Evolutionary conservation across 2,329 filamentous ascomycete species (phyloP).

Genomic region (Colletotrichum viniferum): DNA sequence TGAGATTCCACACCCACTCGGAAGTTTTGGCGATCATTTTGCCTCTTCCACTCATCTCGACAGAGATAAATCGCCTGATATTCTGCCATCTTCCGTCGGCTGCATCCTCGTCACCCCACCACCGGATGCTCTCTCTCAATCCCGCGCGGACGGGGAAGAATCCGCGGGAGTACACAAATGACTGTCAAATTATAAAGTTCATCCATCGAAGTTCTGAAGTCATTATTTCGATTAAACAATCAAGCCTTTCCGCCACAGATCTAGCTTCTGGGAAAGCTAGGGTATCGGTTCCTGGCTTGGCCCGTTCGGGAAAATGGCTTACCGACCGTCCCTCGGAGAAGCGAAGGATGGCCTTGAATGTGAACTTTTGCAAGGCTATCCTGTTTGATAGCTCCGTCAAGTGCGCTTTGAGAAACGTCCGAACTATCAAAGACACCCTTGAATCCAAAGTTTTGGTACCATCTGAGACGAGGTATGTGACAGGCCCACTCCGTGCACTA

Average conservation of each 20-base stretch:
- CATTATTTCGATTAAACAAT: neutral
- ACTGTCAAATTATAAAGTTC: neutral
- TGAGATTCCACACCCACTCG: neutral
- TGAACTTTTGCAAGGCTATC: neutral
- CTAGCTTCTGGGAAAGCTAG: neutral
- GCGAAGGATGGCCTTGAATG: neutral
- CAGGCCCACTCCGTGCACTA: conserved; percentile 1
- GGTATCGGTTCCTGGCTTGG: neutral
- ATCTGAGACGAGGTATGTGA: conserved; percentile 3
- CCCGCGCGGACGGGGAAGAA: neutral
- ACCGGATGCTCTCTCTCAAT: neutral
- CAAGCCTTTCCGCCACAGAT: neutral
- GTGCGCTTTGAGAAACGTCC: neutral
- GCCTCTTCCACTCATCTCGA: neutral
- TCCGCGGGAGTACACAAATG: neutral
- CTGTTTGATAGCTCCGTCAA: neutral
- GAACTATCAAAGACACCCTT: neutral
- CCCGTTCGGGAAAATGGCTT: neutral
- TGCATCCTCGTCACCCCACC: neutral
- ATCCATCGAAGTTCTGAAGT: neutral
- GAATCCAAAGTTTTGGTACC: neutral
- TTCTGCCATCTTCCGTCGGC: neutral
- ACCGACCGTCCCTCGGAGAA: neutral
- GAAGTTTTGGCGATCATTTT: neutral
- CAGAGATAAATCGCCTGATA: neutral